Conservation (phyloP, 371 early-diverging fungal genomes). For the Massospora cicadina region DNA sequence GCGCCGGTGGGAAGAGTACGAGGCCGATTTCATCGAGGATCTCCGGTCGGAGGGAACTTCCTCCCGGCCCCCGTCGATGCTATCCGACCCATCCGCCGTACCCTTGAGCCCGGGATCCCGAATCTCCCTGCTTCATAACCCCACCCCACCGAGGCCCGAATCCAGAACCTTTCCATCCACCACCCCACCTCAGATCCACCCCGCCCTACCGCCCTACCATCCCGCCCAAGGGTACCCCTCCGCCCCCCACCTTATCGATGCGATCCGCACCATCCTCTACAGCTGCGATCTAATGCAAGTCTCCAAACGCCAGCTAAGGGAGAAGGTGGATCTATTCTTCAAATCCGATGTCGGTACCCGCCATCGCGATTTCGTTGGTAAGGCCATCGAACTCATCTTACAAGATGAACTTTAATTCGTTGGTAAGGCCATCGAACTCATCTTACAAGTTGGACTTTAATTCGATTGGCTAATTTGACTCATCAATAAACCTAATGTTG, state of each 20-base stretch:
- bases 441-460: no score
- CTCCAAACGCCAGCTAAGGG: constrained; percentile 74
- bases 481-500: no score
- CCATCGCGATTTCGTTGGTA: constrained; percentile 4
- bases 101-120: constrained; percentile 2
- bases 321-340: constrained; percentile 30
- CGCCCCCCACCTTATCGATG: constrained; percentile 55
- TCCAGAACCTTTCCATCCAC: neutral
- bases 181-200: neutral
- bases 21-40: constrained; percentile 24
- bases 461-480: no score
- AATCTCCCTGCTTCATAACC: neutral
- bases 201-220: constrained; percentile 5
- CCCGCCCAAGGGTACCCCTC: neutral
- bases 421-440: no score
- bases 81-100: neutral
- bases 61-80: neutral
- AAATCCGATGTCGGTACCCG: neutral
- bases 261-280: constrained; percentile 51
- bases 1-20: constrained; percentile 42
- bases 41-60: constrained; percentile 13
- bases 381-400: constrained; percentile 1
- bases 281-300: constrained; percentile 58
- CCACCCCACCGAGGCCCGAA: neutral
- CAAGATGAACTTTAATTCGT: constrained; percentile 4